Evolutionary conservation across 805 yeast species (phyloP).

Genomic region (Cephaloascus fragrans): DNA sequence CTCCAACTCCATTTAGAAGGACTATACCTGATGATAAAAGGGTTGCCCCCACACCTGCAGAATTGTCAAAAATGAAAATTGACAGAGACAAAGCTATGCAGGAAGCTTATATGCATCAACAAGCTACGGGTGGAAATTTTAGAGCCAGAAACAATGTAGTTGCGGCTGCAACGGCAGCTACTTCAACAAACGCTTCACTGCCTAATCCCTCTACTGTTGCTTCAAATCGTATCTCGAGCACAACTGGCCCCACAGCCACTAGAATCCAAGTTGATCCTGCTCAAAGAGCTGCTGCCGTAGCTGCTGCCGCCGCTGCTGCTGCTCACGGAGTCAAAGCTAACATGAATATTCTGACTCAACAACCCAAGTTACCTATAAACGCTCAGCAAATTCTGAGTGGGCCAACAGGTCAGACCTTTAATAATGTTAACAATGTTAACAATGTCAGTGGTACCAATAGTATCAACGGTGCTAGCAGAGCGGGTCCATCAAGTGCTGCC

Average conservation of each 20-base stretch:
- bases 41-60: conserved; percentile 68
- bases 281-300: conserved; percentile 5
- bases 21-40: conserved; percentile 25
- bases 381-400: conserved; percentile 6
- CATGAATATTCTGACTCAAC: conserved; percentile 2
- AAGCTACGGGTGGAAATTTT: conserved; percentile 12
- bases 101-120: conserved; percentile 51
- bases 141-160: conserved; percentile 9
- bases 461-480: conserved; percentile 47
- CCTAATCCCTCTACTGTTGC: conserved; percentile 4
- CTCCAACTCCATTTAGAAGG: conserved; percentile 17
- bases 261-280: conserved; percentile 4
- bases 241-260: conserved; percentile 2
- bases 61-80: conserved; percentile 69
- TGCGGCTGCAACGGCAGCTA: conserved; percentile 22
- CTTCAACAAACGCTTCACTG: conserved; percentile 5
- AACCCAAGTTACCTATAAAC: conserved; percentile 4
- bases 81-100: conserved; percentile 83
- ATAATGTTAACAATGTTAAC: conserved; percentile 4
- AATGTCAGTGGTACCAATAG: conserved; percentile 27
- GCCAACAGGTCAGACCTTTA: conserved; percentile 3
- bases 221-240: neutral
- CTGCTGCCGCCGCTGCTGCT: conserved; percentile 1
- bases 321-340: neutral
- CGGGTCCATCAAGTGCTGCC: too few species aligned